Base-by-base conservation (phyloP, 306 rosid species). In the Rubus idaeus region DNA sequence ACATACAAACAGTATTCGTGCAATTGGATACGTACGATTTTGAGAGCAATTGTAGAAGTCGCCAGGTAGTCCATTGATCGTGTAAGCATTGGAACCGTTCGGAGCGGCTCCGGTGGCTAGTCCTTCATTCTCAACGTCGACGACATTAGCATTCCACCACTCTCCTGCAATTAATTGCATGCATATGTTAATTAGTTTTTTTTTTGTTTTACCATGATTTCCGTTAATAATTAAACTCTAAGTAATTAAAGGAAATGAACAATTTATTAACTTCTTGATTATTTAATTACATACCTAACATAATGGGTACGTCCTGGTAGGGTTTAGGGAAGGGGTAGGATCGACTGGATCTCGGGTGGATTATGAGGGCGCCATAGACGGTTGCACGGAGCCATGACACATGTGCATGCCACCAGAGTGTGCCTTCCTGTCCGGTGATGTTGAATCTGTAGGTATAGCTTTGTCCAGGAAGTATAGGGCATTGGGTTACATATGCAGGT, bases 381-480 rank as follows among this genome's bases (percentile, higher is more conserved):
- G 87, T 85, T 6, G 96, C 82, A 3, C 96, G 96, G 30, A 93
- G 88, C 85, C 83, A 79, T 5, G 89, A 78, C 0, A 80, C 65
- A 71, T 90, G 94, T 0, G 94, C 90, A 75, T 93, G 94, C 96
- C 96, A 90, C 92, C 96, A 93, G 17, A 90, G 89, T 10, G 94
- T 93, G 0, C 97, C 96, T 49, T 93, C 96, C 74, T 93, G 94
- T 30, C 79, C 85, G 6, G 76, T 85, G 74, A 93, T 67, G 0
- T 82, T 81, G 58, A 90, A 93, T 57, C 20, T 82, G 64, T 93
- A 88, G 0, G 90, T 83, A 50, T 83, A 92, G 6, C 30, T 87
- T 0, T 73, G 17, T 6, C 84, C 85, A 0, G 94, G 58, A 14
- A 49, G 84, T 26, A 92, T 89, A 9, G 96, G 92, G 40, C 96